Evolutionary conservation across 2,329 filamentous ascomycete species (phyloP), one percentile per base, ranked within the genome.

Genomic region (Gliomastix tumulicola): DNA sequence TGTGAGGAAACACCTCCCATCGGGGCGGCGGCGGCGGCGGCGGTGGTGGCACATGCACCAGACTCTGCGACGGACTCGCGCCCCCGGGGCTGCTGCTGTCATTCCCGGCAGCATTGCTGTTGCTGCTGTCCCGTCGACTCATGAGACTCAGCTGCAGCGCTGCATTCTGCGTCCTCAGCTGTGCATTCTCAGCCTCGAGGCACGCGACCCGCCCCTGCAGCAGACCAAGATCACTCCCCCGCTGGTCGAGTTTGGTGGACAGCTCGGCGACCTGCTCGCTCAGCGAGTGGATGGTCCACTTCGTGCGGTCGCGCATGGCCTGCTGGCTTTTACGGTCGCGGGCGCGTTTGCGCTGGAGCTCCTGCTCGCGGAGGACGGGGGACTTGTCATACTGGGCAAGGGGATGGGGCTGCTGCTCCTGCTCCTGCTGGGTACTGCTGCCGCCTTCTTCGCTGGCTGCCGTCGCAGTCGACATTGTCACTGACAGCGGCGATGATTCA

Each of bases 231-330:
- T 48, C 46, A 5, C 44, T 41, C 4, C 36, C 39, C 2, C 44
- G 45, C 30, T 52, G 51, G 18, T 49, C 49, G 13, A 56, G 44
- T 6, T 44, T 40, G 12, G 38, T 37, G 5, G 45, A 49, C 11
- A 56, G 41, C 15, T 43, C 46, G 19, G 45, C 44, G n/a, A 56
- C 49, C 38, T 55, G 52, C 21, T 54, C 48, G 11, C 44, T 52
- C 20, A 56, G 41, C 19, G 49, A 46, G 30, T 48, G 43, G 16
- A 57, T 51, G 8, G 50, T 49, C 49, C 50, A 55, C 41, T 49
- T 54, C 28, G 52, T 55, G 11, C 53, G 50, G 38, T 57, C 51
- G 6, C 53, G 48, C 54, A 57, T 57, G 13, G 53, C 53, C 45
- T 57, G 54, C 41, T 56, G 54, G 1, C 50, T 54, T 38, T 52